Base-by-base conservation (phyloP, 805 yeast species). In the Zygoascus ofunaensis region DNA sequence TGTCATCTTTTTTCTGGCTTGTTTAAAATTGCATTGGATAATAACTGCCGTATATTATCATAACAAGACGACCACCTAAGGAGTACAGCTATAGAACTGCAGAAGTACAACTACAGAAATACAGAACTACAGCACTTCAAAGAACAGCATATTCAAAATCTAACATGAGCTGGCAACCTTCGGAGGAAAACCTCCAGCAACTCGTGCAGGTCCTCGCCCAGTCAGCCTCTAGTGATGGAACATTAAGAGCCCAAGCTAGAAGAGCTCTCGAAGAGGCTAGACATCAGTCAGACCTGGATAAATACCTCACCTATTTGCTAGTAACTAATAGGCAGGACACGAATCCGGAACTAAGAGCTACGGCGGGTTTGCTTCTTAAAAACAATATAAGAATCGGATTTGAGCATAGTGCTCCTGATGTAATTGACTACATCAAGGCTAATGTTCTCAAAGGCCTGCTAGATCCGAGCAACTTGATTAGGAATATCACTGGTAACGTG, bases 401-500 rank as follows among this genome's bases (percentile, higher is more conserved):
- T 54, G 45, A 45, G 24, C 39, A 39, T 51, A 44, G 51, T 52
- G 56, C 71, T 42, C 56, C 59, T 42, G 64, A 61, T 50, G 52
- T 70, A n/a, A 55, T 67, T 40, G 68, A 61, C 7, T 71, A 74
- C 53, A 68, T 80, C 32, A 69, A 73, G 50, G 48, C 58, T n/a
- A 55, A 64, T 43, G 62, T 73, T 20, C 51, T 68, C 52, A 55
- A 61, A 49, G 70, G 87, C 2, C 67, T 87, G 37, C 55, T 73
- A 26, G 82, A 74, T 48, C 53, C 64, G 1, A 74, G 74, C 43
- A 60, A 66, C n/a, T 66, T 85, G 52, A 83, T 90, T 23, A 74
- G 95, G 49, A 87, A 84, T 58, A 85, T 90, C 48, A 81, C 96
- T 4, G 96, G 97, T 34, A 87, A 81, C 56, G 95, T 87, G 41